Base-by-base conservation (phyloP, 495 filamentous ascomycete species). In the Apiosordaria backusii region DNA sequence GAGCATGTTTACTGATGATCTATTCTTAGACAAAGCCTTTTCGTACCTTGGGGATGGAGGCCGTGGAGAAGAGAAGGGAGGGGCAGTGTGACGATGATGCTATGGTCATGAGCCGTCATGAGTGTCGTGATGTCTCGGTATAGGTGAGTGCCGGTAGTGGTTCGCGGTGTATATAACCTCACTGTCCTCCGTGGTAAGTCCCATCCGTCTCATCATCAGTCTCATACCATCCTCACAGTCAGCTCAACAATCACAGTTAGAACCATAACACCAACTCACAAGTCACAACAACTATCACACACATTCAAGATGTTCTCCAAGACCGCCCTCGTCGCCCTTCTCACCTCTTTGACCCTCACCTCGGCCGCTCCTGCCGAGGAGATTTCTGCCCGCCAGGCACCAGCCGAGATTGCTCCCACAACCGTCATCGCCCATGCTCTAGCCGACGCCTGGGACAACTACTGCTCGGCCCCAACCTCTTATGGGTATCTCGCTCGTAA, bases 371-470 rank as follows among this genome's bases (percentile, higher is more conserved):
- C 52, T 5, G n/a, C 52, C n/a, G 52, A 55, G 15, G 22, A 55
- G 5, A 19, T 55, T n/a, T 55, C 52, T 21, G 5, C 19, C 52
- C 54, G 15, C 62, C 18, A 22, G 55, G 18, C 24, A 24, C 35
- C 35, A 25, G 52, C 58, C 29, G 67, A 69, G 35, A 35, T 69
- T 35, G 60, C 53, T 22, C 67, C 63, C 59, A 24, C 60, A 0
- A 13, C 63, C 60, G 26, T 61, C 27, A 61, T 66, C 22, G 22
- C 61, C 60, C 67, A 69, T 60, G 61, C 58, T 23, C 21, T 50
- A 4, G 50, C 40, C 50, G 13, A 27, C 22, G 22, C 45, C 61
- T 52, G 40, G 22, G n/a, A 25, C 54, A 63, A 50, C 57, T 21
- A 25, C 27, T 67, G 65, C 61, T n/a, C 29, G 18, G 40, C 23